These are phyloP conservation scores for Aspergillus wentii DNA, from an alignment of 495 filamentous ascomycete genomes.

Conservation along the genomic window DNA sequence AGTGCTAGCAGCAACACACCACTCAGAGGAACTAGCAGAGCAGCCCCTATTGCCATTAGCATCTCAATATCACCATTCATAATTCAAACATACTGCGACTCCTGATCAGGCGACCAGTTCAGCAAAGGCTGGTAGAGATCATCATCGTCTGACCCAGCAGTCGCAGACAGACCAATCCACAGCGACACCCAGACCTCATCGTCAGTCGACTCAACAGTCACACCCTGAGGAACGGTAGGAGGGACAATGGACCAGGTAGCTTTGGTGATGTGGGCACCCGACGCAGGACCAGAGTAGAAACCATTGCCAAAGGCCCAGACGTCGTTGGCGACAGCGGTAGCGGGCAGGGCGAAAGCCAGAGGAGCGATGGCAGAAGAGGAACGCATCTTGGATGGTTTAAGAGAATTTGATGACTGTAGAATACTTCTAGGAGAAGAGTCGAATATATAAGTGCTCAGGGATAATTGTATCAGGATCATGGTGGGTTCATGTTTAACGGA, in stretches of 20 bases:
- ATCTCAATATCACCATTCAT: not conserved
- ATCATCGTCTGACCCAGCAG: conserved; percentile 3
- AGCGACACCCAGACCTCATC: conserved; percentile 15
- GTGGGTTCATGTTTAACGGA: conserved; percentile 1
- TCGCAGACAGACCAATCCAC: conserved; percentile 12
- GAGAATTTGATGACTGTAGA: too few relatives aligned
- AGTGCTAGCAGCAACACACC: conserved; percentile 16
- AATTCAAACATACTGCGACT: conserved; percentile 10
- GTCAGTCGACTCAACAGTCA: not conserved
- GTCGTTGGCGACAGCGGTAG: conserved; percentile 9
- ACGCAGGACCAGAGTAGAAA: conserved; percentile 13
- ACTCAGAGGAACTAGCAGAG: conserved; percentile 10
- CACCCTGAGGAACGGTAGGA: conserved; percentile 8
- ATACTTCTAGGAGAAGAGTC: not conserved
- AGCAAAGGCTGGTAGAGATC: conserved; percentile 17
- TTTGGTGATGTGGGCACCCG: conserved; percentile 12
- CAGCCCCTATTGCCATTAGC: conserved; percentile 5
- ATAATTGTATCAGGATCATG: conserved; percentile 1
- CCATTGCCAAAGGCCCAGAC: conserved; percentile 14
- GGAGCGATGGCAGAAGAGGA: conserved; percentile 4
- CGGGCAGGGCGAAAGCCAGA: conserved; percentile 8
- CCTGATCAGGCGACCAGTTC: conserved; percentile 16
- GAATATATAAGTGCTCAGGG: not conserved
- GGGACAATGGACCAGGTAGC: conserved; percentile 15
- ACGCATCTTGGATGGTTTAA: conserved; percentile 6